A percentile compares a stretch with the other conserved stretches of the same genome.
Evolutionary conservation across 306 rosid genomes (phyloP).

Genomic region (Glycine soja): DNA sequence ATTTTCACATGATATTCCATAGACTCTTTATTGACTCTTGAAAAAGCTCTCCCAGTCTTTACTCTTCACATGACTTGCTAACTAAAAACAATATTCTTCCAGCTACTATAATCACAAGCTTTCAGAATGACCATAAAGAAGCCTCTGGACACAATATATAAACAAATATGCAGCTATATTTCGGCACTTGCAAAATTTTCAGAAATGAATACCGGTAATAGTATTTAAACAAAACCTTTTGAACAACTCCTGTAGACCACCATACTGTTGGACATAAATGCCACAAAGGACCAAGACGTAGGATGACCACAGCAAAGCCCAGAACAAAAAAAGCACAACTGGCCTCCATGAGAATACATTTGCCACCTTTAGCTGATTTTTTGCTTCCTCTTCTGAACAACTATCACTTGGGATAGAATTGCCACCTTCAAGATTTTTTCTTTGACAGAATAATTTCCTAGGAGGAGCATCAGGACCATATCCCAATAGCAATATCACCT

Average conservation of each 20-base stretch:
- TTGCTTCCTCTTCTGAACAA: conserved; percentile 53
- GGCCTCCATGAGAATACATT: conserved; percentile 71
- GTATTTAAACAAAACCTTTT: conserved; percentile 62
- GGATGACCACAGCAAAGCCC: conserved; percentile 76
- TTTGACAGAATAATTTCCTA: conserved; percentile 63
- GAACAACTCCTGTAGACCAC: conserved; percentile 88
- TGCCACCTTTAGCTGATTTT: conserved; percentile 45
- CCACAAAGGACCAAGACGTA: conserved; percentile 78
- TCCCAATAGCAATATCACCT: conserved; percentile 82
- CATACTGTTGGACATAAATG: conserved; percentile 68
- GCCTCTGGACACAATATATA: conserved; percentile 6
- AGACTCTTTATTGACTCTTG: not conserved
- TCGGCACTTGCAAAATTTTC: conserved; percentile 3
- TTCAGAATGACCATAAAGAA: conserved; percentile 36
- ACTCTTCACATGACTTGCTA: not conserved
- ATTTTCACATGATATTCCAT: conserved; percentile 5
- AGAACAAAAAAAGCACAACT: conserved; percentile 60
- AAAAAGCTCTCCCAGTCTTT: not conserved
- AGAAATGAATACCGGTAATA: not conserved
- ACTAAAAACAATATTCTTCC: conserved; percentile 3
- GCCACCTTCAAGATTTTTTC: conserved; percentile 52
- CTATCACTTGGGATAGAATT: conserved; percentile 55
- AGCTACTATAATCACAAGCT: conserved; percentile 30
- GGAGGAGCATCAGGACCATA: conserved; percentile 93
- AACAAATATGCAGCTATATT: conserved; percentile 28